phyloP scores from a whole-genome alignment of 192 early-diverging fungal genomes.

The Coemansia sp. region DNA sequence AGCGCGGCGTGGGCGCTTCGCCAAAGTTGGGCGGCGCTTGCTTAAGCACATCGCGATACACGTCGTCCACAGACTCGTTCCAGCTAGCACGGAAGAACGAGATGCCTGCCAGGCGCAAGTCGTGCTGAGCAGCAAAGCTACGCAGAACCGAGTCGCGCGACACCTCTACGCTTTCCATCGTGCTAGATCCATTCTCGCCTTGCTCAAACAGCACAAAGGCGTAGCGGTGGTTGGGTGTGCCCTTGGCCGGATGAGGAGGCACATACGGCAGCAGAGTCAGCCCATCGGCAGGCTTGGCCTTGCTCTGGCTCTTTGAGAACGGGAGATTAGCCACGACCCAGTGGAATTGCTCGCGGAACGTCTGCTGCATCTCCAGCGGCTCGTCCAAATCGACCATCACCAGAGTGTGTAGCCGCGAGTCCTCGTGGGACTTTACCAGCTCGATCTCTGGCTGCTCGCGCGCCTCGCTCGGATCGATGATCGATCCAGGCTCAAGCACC shows the following conservation, averaged over 20 bases:
- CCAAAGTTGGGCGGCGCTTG: constrained; percentile 40
- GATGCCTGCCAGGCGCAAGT: constrained; percentile 35
- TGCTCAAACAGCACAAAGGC: constrained; percentile 70
- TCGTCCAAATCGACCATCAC: constrained; percentile 72
- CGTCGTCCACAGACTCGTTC: constrained; percentile 49
- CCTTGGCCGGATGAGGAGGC: constrained; percentile 78
- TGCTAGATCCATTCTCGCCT: constrained; percentile 56
- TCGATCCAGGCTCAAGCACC: constrained; percentile 32
- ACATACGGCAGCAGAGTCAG: constrained; percentile 60
- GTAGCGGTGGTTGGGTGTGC: constrained; percentile 77
- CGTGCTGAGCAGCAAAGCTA: constrained; percentile 34
- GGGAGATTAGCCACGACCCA: constrained; percentile 73
- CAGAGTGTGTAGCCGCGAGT: constrained; percentile 69
- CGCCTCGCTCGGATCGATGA: constrained; percentile 57
- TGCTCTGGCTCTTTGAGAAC: constrained; percentile 59
- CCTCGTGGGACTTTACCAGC: constrained; percentile 67
- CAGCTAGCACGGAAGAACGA: constrained; percentile 51
- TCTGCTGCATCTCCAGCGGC: constrained; percentile 64
- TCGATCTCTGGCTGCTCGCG: constrained; percentile 59
- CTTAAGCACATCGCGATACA: constrained; percentile 50
- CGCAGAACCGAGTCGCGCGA: constrained; percentile 41
- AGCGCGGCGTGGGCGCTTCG: constrained; percentile 13
- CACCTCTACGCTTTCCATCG: constrained; percentile 50
- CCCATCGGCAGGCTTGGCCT: constrained; percentile 49
- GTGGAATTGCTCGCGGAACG: constrained; percentile 73